Evolutionary conservation across 176 grass and related monocot genomes (phyloP), one percentile per base, ranked within the genome.

Genomic region (Thalia dealbata): DNA sequence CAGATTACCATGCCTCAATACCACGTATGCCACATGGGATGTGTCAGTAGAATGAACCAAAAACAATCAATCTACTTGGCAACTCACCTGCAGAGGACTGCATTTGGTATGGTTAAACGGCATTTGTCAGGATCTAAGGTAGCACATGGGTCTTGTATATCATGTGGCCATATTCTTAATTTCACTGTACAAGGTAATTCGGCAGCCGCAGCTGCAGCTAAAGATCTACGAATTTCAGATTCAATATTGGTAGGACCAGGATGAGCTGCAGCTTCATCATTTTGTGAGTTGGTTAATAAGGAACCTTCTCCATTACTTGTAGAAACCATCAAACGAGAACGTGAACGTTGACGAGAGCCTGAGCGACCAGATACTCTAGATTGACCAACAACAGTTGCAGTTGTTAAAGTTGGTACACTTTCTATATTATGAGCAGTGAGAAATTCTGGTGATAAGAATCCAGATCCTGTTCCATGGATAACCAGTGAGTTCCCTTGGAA

Each of bases 101-200:
- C 95, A 80, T 99, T 88, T 70, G 95, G 92, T 81, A 99, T 91
- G 29, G 82, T 85, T 84, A 99, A 79, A 38, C 87, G 71, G 70
- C 81, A 91, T 27, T 73, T 82, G 30, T 82, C 81, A 23, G 70
- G 48, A 70, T 84, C 77, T 42, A 99, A 79, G 15, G 30, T 14
- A 55, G 59, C 73, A 78, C 75, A 85, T 75, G 95, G 81, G 32
- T 89, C 50, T 41, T 85, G 87, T 42, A 89, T 85, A 87, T 95
- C 69, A 42, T 99, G 88, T n/a, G 73, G 68, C 95, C 95, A 99
- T 86, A 99, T 90, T 84, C 79, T 89, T 73, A 99, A 90, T 68
- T 95, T 99, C 76, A 99, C 95, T 56, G 95, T 99, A 69, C 95
- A 99, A 56, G 95, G 95, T 84, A 99, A 77, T 84, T 99, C 95